phyloP scores from a whole-genome alignment of 805 yeast genomes.

The Yamadazyma ubonensis region DNA sequence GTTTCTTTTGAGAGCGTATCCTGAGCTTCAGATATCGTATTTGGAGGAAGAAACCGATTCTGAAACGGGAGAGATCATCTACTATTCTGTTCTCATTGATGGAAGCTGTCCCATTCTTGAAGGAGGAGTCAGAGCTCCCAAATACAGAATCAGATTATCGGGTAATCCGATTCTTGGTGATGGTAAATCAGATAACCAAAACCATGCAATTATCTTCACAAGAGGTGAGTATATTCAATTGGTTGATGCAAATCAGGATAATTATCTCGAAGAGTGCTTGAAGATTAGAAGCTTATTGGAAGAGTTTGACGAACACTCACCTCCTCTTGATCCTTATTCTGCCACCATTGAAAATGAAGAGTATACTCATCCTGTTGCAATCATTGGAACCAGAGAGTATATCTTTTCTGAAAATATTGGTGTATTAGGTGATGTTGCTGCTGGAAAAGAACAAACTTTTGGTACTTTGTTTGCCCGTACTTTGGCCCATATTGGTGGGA shows the following conservation, averaged over 20 bases:
- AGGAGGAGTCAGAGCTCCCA: constrained; percentile 43
- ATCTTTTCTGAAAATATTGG: constrained; percentile 86
- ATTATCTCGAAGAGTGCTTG: constrained; percentile 80
- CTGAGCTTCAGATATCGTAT: constrained; percentile 86
- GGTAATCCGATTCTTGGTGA: constrained; percentile 87
- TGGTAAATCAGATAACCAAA: constrained; percentile 86
- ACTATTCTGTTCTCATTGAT: constrained; percentile 75
- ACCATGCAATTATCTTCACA: constrained; percentile 74
- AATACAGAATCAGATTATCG: constrained; percentile 70
- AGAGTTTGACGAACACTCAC: constrained; percentile 75
- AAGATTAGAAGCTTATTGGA: constrained; percentile 79
- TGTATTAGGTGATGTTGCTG: constrained; percentile 84
- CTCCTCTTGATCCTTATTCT: constrained; percentile 31
- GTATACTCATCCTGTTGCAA: constrained; percentile 61
- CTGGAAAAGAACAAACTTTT: constrained; percentile 87
- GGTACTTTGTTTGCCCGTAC: constrained; percentile 86
- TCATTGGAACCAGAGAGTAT: constrained; percentile 85
- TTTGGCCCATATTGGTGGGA: constrained; percentile 80
- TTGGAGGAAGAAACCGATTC: constrained; percentile 88
- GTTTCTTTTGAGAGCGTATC: constrained; percentile 77
- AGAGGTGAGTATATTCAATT: constrained; percentile 85
- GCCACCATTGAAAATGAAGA: constrained; percentile 18
- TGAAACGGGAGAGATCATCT: constrained; percentile 69
- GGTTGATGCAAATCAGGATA: constrained; percentile 86
- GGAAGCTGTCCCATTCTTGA: constrained; percentile 70